Percentiles rank a stretch among this genome's conserved stretches.
These are phyloP conservation scores for Populus pruinosa DNA, from an alignment of 345 rosid genomes.

Conservation along the genomic window DNA sequence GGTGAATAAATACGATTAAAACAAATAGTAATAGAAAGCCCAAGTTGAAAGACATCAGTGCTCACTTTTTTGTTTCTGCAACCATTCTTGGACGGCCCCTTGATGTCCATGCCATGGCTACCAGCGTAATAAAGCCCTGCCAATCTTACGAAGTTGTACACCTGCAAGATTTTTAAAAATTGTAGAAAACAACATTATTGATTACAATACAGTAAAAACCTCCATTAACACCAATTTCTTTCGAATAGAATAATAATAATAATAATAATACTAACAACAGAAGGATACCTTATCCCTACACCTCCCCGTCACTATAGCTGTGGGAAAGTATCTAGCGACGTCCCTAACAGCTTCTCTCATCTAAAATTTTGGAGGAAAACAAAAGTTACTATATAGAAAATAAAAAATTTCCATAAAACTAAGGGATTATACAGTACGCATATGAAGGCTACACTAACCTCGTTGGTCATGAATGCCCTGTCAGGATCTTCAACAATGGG, in stretches of 20 bases:
- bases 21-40: not conserved
- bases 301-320: conserved; percentile 93
- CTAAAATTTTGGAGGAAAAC: conserved; percentile 26
- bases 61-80: conserved; percentile 51
- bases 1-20: not conserved
- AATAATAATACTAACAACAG: not conserved
- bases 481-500: conserved; percentile 95
- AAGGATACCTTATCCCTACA: conserved; percentile 86
- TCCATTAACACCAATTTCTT: not conserved
- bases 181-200: not conserved
- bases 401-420: not conserved
- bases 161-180: conserved; percentile 33
- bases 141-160: conserved; percentile 73
- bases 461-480: conserved; percentile 82
- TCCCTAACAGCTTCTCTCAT: conserved; percentile 81
- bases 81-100: conserved; percentile 65
- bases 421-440: not conserved
- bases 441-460: conserved; percentile 37
- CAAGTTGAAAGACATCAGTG: not conserved
- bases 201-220: not conserved
- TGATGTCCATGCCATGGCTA: conserved; percentile 99
- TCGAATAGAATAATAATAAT: too few relatives aligned
- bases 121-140: conserved; percentile 94
- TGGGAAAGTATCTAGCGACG: conserved; percentile 63
- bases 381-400: not conserved